Base-by-base conservation (phyloP, 352 stramenopile genomes). In the Saprolegnia diclina region DNA sequence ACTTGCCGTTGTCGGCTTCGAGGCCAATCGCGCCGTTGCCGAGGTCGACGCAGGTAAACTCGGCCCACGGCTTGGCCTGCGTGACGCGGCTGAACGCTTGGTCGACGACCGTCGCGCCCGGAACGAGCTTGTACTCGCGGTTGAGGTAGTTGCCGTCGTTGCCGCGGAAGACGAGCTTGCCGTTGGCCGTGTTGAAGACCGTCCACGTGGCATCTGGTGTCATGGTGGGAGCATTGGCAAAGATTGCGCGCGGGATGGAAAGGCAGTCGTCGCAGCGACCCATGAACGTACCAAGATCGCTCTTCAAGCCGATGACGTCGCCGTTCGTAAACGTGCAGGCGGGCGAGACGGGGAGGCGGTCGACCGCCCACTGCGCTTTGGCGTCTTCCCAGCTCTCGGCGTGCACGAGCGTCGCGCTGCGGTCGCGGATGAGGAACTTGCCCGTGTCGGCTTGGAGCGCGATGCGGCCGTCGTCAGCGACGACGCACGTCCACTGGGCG, bases 401-500 rank as follows among this genome's bases (percentile, higher is more conserved):
- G 19, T 24, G 52, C 4, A 59, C 35, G 13, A 16, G 35, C 24
- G 52, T 14, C 9, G 24, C 52, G 35, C 52, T 24, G 4, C 19
- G n/a, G 46, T 67, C 19, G 14, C 59, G 32, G 4, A 19, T 35
- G 11, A 67, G 35, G 46, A 38, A 67, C n/a, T 56, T 56, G 10
- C 59, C 59, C 21, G 35, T 56, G 46, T 67, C 59, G 22, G 42
- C 59, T 56, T 54, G 10, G 2, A 67, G 59, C 19, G 37, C 59
- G 29, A 67, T 67, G 19, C 29, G 19, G 22, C 59, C 59, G 32
- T 67, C 29, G 16, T 42, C 59, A 7, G 35, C 24, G 16, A 35
- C 35, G 10, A 56, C 35, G 29, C 59, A 67, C 22, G 18, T 26
- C 59, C 59, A 67, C 32, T 67, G 59, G 18, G 59, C 59, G 18